These are phyloP conservation scores for Leishmania gerbilli DNA, from an alignment of 208 protist genomes.

Conservation along the genomic window DNA sequence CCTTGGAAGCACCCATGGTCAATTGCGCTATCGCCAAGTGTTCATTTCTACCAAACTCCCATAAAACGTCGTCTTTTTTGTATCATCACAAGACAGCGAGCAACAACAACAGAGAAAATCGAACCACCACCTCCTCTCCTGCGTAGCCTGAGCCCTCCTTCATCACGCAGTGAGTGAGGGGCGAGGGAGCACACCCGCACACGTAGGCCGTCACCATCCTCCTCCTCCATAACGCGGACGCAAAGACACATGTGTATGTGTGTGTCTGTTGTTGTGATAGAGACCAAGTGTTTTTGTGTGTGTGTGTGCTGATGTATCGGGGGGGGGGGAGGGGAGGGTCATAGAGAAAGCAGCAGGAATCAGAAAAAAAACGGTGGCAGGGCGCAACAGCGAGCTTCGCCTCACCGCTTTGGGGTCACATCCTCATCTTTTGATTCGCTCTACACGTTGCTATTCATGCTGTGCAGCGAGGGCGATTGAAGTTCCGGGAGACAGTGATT, in stretches of 20 bases:
- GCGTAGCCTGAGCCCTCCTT: not conserved
- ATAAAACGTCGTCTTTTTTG: not conserved
- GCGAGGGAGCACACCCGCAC: not conserved
- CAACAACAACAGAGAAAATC: not conserved
- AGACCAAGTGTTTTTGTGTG: not conserved
- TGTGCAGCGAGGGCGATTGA: constrained; percentile 25
- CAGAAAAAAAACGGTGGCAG: not conserved
- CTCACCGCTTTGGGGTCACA: not conserved
- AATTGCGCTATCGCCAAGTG: not conserved
- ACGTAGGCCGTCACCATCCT: not conserved
- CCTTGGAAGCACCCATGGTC: not conserved
- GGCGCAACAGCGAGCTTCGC: not conserved
- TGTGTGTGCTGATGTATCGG: not conserved
- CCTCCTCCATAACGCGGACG: not conserved
- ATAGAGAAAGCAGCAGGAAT: constrained; percentile 1
- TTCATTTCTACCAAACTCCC: not conserved
- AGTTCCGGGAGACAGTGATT: constrained; percentile 12
- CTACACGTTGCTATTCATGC: constrained; percentile 31
- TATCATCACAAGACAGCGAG: not conserved
- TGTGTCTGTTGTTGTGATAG: not conserved
- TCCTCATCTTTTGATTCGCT: constrained; percentile 16
- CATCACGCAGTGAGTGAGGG: not conserved
- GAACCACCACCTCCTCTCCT: no score
- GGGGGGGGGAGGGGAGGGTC: not conserved
- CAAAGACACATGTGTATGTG: not conserved